Evolutionary conservation across 2,329 filamentous ascomycete species (phyloP).

Genomic region (Arthrinium puccinioides): DNA sequence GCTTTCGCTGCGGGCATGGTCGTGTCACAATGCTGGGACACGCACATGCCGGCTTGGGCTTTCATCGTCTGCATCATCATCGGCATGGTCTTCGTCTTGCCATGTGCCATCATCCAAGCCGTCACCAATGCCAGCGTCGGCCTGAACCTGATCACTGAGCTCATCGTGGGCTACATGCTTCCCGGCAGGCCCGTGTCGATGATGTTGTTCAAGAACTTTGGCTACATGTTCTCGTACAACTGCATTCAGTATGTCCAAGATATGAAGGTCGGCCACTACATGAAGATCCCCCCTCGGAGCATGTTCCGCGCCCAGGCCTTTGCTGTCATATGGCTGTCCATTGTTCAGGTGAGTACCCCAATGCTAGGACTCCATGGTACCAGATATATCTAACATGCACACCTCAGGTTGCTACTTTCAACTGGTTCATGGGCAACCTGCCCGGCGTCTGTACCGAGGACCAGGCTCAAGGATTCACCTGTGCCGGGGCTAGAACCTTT

Average conservation of each 20-base stretch:
- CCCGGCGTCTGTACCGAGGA: too few species aligned
- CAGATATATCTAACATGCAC: too few species aligned
- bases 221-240: constrained; percentile 38
- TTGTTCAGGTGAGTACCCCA: constrained; percentile 33
- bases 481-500: too few species aligned
- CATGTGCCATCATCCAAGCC: constrained; percentile 40
- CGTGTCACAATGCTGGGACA: constrained; percentile 26
- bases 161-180: constrained; percentile 66
- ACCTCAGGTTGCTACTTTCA: too few species aligned
- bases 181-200: constrained; percentile 63
- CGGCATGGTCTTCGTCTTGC: constrained; percentile 30
- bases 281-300: constrained; percentile 44
- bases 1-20: constrained; percentile 43
- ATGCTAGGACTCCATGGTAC: too few species aligned
- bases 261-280: constrained; percentile 45
- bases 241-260: constrained; percentile 39
- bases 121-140: constrained; percentile 42
- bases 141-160: constrained; percentile 60
- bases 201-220: constrained; percentile 71
- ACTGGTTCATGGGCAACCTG: too few species aligned
- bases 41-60: constrained; percentile 36
- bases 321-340: constrained; percentile 30
- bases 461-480: too few species aligned
- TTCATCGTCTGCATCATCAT: constrained; percentile 32
- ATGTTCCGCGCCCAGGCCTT: constrained; percentile 39